Evolutionary conservation across 805 yeast genomes (phyloP), one percentile per base, ranked within the genome.

Genomic region (Saccharomyces kudriavzevii): DNA sequence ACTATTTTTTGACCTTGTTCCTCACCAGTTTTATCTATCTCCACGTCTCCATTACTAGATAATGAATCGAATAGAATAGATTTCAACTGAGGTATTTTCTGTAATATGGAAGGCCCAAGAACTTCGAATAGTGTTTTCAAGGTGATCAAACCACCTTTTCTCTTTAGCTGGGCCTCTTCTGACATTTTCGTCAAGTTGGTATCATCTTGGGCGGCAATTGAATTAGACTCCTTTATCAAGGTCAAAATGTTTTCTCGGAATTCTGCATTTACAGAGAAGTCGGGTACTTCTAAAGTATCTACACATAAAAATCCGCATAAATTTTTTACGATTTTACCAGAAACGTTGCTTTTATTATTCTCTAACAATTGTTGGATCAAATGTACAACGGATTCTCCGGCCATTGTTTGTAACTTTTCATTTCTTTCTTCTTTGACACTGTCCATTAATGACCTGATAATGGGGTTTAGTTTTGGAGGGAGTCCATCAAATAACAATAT

Each of bases 271-370:
- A 86, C 84, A 14, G 76, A 75, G 64, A 89, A 94, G 63, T 89
- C 97, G 2, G 99, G 99, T 30, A 92, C 97, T 65, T 91, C 97
- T 2, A 94, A 81, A 0, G 97, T 89, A 66, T 92, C 99, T 30
- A 91, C 97, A 72, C 99, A 94, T 50, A 94, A 66, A 66, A 92
- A 92, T 0, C 92, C 96, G 71, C 96, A 88, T 53, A 95, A 72
- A 64, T 94, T 94, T 67, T 89, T 92, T 47, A 89, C 81, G 58
- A 95, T 86, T 66, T 94, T 94, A 60, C 89, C 95, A 2, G 92
- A 83, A 1, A 92, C 94, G 40, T 83, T 83, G n/a, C 66, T 67
- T 64, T 90, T 89, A 8, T 80, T 82, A 4, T 70, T 71, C 1
- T 66, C 66, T 35, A 81, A 75, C 52, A 95, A 78, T 56, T 79